These are phyloP conservation scores for Cercophora sp. DNA, from an alignment of 495 filamentous ascomycete species.

Conservation along the genomic window DNA sequence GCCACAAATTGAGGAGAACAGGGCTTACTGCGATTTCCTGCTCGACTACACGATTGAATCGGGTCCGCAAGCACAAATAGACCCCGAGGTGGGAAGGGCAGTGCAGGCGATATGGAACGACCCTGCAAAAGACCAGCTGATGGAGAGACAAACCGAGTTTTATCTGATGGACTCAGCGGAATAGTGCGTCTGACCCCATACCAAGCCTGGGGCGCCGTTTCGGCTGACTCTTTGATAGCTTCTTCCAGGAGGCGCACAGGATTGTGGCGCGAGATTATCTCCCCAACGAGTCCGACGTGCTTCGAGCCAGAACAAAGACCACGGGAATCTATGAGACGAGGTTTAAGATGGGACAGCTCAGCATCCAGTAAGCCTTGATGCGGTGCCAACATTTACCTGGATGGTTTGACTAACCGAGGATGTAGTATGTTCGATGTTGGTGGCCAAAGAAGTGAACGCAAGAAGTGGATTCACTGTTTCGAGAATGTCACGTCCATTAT, in stretches of 20 bases:
- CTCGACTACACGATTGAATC: constrained; percentile 85
- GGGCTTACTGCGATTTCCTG: constrained; percentile 71
- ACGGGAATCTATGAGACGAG: constrained; percentile 98
- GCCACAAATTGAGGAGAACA: constrained; percentile 64
- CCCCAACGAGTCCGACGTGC: constrained; percentile 86
- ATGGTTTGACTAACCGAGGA: too few species aligned
- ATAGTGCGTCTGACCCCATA: constrained; percentile 67
- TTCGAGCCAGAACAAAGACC: constrained; percentile 96
- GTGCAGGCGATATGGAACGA: constrained; percentile 88
- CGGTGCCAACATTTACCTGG: too few species aligned
- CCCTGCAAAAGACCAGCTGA: constrained; percentile 71
- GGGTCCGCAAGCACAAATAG: constrained; percentile 77
- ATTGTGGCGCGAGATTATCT: constrained; percentile 85
- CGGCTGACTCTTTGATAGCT: constrained; percentile 50
- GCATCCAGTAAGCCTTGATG: constrained; percentile 96
- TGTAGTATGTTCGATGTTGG: constrained; percentile 98
- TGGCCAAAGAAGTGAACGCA: constrained; percentile 92
- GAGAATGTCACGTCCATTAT: constrained; percentile 99
- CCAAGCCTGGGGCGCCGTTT: not conserved
- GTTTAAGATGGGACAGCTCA: constrained; percentile 96
- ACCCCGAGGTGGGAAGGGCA: constrained; percentile 73
- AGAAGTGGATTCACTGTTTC: constrained; percentile 99
- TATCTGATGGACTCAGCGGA: constrained; percentile 99
- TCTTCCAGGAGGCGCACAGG: constrained; percentile 87
- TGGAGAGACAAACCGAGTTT: constrained; percentile 96